Conservation (phyloP, 1,284 basidiomycete genomes). For the Meripilus lineatus region DNA sequence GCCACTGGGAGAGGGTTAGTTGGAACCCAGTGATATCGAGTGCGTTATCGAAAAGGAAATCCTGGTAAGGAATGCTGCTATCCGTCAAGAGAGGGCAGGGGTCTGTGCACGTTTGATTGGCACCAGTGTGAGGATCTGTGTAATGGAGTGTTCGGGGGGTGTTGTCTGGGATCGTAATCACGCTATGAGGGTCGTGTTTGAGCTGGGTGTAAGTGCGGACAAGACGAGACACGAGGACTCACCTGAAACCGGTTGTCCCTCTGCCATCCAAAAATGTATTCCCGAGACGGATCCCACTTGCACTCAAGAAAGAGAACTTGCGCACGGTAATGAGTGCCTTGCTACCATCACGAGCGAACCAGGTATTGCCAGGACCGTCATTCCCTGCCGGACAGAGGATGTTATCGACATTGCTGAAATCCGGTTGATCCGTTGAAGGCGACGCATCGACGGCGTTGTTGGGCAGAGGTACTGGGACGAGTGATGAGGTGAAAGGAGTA, state of each 20-base stretch:
- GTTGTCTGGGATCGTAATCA: constrained; percentile 88
- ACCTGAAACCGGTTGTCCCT: constrained; percentile 86
- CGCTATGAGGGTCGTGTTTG: constrained; percentile 38
- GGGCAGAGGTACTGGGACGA: constrained; percentile 80
- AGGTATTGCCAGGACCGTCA: constrained; percentile 80
- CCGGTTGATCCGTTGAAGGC: constrained; percentile 60
- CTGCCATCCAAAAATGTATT: constrained; percentile 83
- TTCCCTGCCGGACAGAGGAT: constrained; percentile 81
- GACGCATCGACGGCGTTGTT: constrained; percentile 64
- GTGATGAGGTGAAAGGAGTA: constrained; percentile 84
- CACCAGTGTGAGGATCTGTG: constrained; percentile 69
- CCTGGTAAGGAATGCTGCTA: constrained; percentile 76
- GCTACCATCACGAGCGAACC: constrained; percentile 77
- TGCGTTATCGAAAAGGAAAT: constrained; percentile 74
- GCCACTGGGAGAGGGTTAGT: constrained; percentile 75
- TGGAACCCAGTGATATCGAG: constrained; percentile 76
- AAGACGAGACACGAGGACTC: constrained; percentile 21
- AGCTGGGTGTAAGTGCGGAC: constrained; percentile 5
- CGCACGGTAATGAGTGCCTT: constrained; percentile 72
- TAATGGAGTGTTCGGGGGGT: constrained; percentile 72
- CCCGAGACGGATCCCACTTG: constrained; percentile 80
- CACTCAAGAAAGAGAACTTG: constrained; percentile 67
- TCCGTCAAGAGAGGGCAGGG: constrained; percentile 75
- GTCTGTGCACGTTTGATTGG: constrained; percentile 67
- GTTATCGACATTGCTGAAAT: constrained; percentile 67